These are phyloP conservation scores for Apophysomyces sp. DNA, from an alignment of 371 early-diverging fungal genomes.

Conservation along the genomic window DNA sequence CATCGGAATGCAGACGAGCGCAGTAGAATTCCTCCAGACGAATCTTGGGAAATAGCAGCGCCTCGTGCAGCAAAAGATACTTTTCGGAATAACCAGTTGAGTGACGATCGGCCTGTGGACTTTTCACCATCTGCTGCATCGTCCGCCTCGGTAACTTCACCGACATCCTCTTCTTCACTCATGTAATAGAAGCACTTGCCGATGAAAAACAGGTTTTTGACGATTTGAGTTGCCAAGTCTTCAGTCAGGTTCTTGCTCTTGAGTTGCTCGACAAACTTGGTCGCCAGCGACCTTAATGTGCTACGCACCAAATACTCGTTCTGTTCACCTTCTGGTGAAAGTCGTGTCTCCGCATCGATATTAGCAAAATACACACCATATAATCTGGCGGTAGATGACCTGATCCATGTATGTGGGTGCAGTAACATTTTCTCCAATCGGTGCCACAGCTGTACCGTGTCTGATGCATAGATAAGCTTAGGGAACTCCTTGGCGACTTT, in stretches of 20 bases:
- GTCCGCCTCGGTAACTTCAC: slow-evolving; percentile 32
- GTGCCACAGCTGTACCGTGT: slow-evolving; percentile 55
- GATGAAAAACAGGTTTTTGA: slow-evolving; percentile 93
- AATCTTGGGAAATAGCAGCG: slow-evolving; percentile 21
- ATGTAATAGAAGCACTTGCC: slow-evolving; percentile 71
- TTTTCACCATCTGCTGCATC: slow-evolving; percentile 21
- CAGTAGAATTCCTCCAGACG: slow-evolving; percentile 31
- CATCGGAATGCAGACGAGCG: slow-evolving; percentile 81
- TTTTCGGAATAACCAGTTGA: slow-evolving; percentile 57
- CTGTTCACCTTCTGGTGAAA: slow-evolving; percentile 18
- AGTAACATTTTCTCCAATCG: slow-evolving; percentile 58
- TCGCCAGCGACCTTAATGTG: slow-evolving; percentile 55
- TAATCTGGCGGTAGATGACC: slow-evolving; percentile 68
- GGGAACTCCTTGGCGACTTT: slow-evolving; percentile 66
- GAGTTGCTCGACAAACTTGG: slow-evolving; percentile 71
- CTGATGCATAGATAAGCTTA: slow-evolving; percentile 39
- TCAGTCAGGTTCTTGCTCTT: slow-evolving; percentile 67
- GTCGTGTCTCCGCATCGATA: slow-evolving; percentile 57
- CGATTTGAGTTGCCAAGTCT: slow-evolving; percentile 84
- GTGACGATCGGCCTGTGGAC: slow-evolving; percentile 16
- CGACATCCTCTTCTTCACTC: slow-evolving; percentile 43
- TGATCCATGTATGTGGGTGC: slow-evolving; percentile 92
- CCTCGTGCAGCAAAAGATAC: slow-evolving; percentile 63
- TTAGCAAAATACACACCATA: slow-evolving; percentile 78
- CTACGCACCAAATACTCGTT: slow-evolving; percentile 45